Conservation (phyloP, 2,329 filamentous ascomycete genomes). For the Trichoderma pleuroti region DNA sequence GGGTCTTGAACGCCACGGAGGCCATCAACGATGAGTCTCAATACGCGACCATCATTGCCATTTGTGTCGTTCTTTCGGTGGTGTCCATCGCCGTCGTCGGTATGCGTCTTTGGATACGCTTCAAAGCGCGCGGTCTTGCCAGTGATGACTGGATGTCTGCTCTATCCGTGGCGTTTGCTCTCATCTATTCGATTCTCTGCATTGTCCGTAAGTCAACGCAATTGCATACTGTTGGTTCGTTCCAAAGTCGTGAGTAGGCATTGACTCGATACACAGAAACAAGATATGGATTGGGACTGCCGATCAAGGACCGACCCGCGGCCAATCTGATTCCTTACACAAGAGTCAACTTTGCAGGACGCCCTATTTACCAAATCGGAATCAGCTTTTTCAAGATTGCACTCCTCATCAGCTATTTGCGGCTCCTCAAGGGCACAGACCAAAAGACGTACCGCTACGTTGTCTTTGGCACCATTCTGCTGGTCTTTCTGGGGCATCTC, state of each 20-base stretch:
- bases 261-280: slow-evolving; percentile 40
- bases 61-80: slow-evolving; percentile 44
- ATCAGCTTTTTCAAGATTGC: slow-evolving; percentile 57
- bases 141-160: slow-evolving; percentile 45
- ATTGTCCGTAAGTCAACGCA: slow-evolving; percentile 43
- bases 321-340: slow-evolving; percentile 44
- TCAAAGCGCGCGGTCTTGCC: slow-evolving; percentile 41
- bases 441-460: slow-evolving; percentile 42
- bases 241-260: background rate
- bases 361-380: slow-evolving; percentile 53
- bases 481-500: slow-evolving; percentile 46
- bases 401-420: slow-evolving; percentile 50
- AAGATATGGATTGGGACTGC: slow-evolving; percentile 50
- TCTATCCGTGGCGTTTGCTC: slow-evolving; percentile 42
- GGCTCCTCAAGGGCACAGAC: slow-evolving; percentile 47
- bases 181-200: slow-evolving; percentile 48
- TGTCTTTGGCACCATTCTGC: slow-evolving; percentile 42
- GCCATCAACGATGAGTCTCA: slow-evolving; percentile 46
- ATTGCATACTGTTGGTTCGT: background rate
- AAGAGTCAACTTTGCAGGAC: slow-evolving; percentile 49
- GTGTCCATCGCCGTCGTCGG: slow-evolving; percentile 42
- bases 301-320: slow-evolving; percentile 41
- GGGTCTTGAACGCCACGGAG: slow-evolving; percentile 48
- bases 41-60: slow-evolving; percentile 46
- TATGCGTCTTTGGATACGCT: slow-evolving; percentile 42